A percentile compares a stretch with the other conserved stretches of the same genome.
Conservation (phyloP, 495 filamentous ascomycete genomes). For the Sabuloglossum arenarium region DNA sequence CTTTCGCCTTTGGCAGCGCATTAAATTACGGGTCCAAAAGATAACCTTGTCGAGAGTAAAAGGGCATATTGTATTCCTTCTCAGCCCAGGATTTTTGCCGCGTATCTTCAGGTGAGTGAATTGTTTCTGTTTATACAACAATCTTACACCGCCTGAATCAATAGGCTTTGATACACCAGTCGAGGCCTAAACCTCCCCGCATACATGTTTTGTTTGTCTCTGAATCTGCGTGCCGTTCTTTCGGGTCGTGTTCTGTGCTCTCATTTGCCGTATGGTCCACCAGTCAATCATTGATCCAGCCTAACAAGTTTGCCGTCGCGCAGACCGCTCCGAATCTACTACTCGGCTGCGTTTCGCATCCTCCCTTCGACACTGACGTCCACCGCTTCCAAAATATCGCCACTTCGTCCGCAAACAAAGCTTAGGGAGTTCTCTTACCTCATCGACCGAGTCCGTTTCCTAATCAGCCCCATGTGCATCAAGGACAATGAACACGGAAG, state of each 20-base stretch:
- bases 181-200: not conserved
- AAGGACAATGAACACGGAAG: conserved; percentile 53
- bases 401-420: not conserved
- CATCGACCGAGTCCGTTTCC: not conserved
- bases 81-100: not conserved
- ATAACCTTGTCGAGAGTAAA: not conserved
- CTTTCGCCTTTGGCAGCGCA: not conserved
- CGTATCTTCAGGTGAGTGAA: not conserved
- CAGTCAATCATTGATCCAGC: conserved; percentile 1
- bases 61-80: not conserved
- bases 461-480: conserved; percentile 3
- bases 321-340: not conserved
- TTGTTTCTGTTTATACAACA: not conserved
- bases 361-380: not conserved
- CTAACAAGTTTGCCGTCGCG: not conserved
- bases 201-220: conserved; percentile 1
- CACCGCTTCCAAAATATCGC: not conserved
- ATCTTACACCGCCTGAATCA: not conserved
- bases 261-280: not conserved
- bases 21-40: conserved; percentile 1
- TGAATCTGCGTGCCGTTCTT: not conserved
- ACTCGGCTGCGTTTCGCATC: conserved; percentile 1
- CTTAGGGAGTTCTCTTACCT: not conserved
- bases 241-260: not conserved
- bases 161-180: not conserved